Evolutionary conservation across 768 basidiomycete genomes (phyloP).

Genomic region (Leccinum truebloodii): DNA sequence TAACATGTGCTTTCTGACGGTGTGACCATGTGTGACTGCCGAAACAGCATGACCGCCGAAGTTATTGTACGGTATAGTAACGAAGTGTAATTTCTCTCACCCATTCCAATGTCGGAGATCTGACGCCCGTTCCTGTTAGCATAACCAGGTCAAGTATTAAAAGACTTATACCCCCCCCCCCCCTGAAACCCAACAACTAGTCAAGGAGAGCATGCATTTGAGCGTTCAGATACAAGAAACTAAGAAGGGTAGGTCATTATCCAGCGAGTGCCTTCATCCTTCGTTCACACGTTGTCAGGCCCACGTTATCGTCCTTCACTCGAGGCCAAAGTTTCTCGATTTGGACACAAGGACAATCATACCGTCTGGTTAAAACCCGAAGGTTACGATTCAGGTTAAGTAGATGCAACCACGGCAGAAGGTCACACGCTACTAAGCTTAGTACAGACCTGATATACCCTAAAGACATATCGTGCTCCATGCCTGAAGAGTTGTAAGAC

Average conservation of each 20-base stretch:
- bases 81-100: conserved; percentile 45
- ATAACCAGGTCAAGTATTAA: conserved; percentile 72
- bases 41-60: too few relatives aligned
- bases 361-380: conserved; percentile 90
- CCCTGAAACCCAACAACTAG: conserved; percentile 62
- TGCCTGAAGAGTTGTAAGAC: conserved; percentile 89
- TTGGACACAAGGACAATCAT: conserved; percentile 69
- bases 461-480: conserved; percentile 84
- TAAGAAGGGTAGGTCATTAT: conserved; percentile 61
- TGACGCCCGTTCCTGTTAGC: conserved; percentile 40
- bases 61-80: conserved; percentile 53
- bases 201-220: conserved; percentile 71
- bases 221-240: conserved; percentile 89
- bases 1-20: too few relatives aligned
- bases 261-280: background rate
- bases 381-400: conserved; percentile 80
- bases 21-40: too few relatives aligned
- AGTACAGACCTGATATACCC: conserved; percentile 80
- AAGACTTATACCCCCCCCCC: conserved; percentile 67
- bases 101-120: background rate
- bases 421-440: background rate
- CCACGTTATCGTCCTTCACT: conserved; percentile 92
- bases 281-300: conserved; percentile 43
- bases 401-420: background rate
- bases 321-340: conserved; percentile 83